A percentile compares a stretch with the other conserved stretches of the same genome.
These are phyloP conservation scores for Colletotrichum falcatum DNA, from an alignment of 2,329 filamentous ascomycete genomes.

Conservation along the genomic window DNA sequence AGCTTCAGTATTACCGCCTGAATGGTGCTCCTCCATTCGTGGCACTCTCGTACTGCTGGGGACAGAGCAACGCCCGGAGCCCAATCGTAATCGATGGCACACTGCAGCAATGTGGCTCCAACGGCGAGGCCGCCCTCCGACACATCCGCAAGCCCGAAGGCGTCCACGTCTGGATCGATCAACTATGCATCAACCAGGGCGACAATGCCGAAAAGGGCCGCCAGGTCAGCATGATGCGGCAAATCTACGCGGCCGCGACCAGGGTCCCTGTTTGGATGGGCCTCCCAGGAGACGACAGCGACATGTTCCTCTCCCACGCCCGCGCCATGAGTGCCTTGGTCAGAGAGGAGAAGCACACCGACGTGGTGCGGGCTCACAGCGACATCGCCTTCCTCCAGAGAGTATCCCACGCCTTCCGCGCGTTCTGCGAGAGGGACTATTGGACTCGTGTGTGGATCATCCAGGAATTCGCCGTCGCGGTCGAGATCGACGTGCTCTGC, in stretches of 20 bases:
- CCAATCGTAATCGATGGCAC: slow-evolving; percentile 2
- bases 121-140: slow-evolving; percentile 15
- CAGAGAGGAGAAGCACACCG: background rate
- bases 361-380: slow-evolving; percentile 1
- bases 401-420: slow-evolving; percentile 18
- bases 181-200: slow-evolving; percentile 25
- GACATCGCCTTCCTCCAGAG: slow-evolving; percentile 17
- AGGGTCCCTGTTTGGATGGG: slow-evolving; percentile 29
- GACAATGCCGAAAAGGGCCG: slow-evolving; percentile 25
- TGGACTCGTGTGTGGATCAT: slow-evolving; percentile 52
- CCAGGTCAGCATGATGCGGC: slow-evolving; percentile 29
- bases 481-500: slow-evolving; percentile 44
- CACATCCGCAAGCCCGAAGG: slow-evolving; percentile 15
- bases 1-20: background rate
- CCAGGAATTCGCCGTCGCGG: slow-evolving; percentile 48
- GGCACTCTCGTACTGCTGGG: slow-evolving; percentile 24
- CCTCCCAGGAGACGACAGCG: background rate
- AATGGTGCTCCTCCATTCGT: background rate
- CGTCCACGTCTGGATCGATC: slow-evolving; percentile 26
- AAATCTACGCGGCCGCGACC: slow-evolving; percentile 25
- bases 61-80: background rate
- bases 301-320: background rate
- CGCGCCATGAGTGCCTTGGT: slow-evolving; percentile 8
- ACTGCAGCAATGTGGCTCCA: background rate
- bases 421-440: slow-evolving; percentile 50